These are phyloP conservation scores for Biscutella laevigata DNA, from an alignment of 441 rosid species.

Conservation along the genomic window DNA sequence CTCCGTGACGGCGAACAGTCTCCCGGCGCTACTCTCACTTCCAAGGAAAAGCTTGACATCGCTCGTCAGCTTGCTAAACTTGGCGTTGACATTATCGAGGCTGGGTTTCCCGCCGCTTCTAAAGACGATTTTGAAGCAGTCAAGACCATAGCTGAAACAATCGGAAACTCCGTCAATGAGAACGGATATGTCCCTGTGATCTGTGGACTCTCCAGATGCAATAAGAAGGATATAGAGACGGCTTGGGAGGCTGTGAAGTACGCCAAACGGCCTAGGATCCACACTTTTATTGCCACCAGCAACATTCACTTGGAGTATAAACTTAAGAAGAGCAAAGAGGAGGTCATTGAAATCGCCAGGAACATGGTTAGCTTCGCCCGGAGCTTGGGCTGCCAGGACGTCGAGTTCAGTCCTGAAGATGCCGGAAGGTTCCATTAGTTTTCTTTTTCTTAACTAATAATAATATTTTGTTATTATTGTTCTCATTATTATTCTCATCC, in stretches of 20 bases:
- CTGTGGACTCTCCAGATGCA: conserved; percentile 85
- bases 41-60: conserved; percentile 73
- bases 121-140: conserved; percentile 81
- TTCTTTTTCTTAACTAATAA: not conserved
- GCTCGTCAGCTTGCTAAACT: conserved; percentile 77
- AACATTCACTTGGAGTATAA: conserved; percentile 77
- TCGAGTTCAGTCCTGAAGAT: conserved; percentile 93
- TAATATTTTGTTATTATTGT: not conserved
- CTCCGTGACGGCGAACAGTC: conserved; percentile 98
- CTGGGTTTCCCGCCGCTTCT: conserved; percentile 84
- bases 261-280: conserved; percentile 79
- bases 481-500: too few relatives aligned
- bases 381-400: conserved; percentile 84
- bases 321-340: conserved; percentile 59
- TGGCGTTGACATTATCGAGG: conserved; percentile 85
- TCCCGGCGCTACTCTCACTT: conserved; percentile 77
- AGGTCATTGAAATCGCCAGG: conserved; percentile 74
- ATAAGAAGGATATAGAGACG: conserved; percentile 56
- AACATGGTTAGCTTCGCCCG: conserved; percentile 64
- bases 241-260: conserved; percentile 92
- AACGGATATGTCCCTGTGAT: conserved; percentile 80
- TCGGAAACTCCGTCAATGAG: conserved; percentile 47
- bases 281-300: conserved; percentile 84
- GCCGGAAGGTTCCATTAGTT: conserved; percentile 63
- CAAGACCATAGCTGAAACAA: conserved; percentile 50